phyloP scores from a whole-genome alignment of 352 stramenopile species.

The Phytophthora citricola region DNA sequence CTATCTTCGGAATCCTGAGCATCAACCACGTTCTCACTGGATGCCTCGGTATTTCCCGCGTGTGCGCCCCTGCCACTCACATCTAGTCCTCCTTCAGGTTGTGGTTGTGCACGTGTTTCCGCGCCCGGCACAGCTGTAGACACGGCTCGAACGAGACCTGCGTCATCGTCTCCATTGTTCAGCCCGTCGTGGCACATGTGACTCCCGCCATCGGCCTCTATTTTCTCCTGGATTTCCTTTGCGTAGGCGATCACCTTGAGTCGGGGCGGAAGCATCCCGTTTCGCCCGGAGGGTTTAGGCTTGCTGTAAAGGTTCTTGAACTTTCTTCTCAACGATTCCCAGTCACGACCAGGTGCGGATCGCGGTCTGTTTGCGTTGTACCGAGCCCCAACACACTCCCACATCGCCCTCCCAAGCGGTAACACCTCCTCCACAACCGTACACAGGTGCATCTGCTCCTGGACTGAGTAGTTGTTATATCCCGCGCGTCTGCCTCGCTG shows the following conservation, averaged over 20 bases:
- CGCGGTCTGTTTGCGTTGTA: neutral
- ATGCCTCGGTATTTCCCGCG: too few species aligned
- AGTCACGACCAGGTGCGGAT: neutral
- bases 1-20: too few species aligned
- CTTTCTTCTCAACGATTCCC: neutral
- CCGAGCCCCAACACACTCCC: neutral
- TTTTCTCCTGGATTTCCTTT: neutral
- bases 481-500: neutral
- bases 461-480: neutral
- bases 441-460: constrained; percentile 1
- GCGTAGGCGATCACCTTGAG: neutral
- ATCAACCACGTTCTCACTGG: too few species aligned
- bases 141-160: too few species aligned
- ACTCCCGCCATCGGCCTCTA: neutral
- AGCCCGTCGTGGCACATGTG: neutral
- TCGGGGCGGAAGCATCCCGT: neutral
- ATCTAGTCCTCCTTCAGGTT: too few species aligned
- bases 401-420: neutral
- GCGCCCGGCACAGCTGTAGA: too few species aligned
- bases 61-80: too few species aligned
- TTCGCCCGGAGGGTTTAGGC: neutral
- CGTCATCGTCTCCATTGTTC: neutral
- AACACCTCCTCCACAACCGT: neutral
- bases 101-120: too few species aligned
- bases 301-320: neutral